A percentile compares a stretch with the other conserved stretches of the same genome.
These are phyloP conservation scores for Ustilago shanxiensis DNA, from an alignment of 1,284 basidiomycete genomes.

Conservation along the genomic window DNA sequence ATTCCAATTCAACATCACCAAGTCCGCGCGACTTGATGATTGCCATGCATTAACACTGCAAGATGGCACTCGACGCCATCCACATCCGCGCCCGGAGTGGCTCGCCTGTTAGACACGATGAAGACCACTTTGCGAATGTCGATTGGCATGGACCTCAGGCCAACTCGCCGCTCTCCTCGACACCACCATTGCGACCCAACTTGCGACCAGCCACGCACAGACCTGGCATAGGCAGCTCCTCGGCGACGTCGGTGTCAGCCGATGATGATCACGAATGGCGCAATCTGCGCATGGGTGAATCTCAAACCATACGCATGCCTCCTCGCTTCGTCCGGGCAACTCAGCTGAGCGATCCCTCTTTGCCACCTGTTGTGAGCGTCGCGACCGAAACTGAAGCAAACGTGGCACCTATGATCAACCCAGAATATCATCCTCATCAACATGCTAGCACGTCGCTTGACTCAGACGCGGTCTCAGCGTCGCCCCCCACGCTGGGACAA, in stretches of 20 bases:
- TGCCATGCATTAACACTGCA: background rate
- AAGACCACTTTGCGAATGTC: too few species aligned
- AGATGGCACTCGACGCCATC: constrained; percentile 39
- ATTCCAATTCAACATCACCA: too few species aligned
- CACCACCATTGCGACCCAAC: background rate
- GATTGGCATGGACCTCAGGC: constrained; percentile 3
- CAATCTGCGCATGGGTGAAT: constrained; percentile 14
- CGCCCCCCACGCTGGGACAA: constrained; percentile 19
- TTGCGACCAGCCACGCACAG: background rate
- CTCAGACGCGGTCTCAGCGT: background rate
- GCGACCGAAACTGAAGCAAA: background rate
- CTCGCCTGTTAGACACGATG: background rate
- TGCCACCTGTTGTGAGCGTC: background rate
- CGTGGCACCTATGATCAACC: background rate
- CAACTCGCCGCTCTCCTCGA: background rate
- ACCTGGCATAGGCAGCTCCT: constrained; percentile 25
- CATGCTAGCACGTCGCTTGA: background rate
- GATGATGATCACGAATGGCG: constrained; percentile 9
- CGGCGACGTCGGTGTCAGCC: background rate
- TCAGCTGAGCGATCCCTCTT: constrained; percentile 27
- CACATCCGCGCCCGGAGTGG: constrained; percentile 22
- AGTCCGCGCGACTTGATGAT: too few species aligned
- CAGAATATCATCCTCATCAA: background rate
- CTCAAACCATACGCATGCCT: constrained; percentile 21
- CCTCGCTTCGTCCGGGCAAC: constrained; percentile 40